Evolutionary conservation across 75 land plant species (phyloP).

Genomic region (Cunninghamia lanceolata): DNA sequence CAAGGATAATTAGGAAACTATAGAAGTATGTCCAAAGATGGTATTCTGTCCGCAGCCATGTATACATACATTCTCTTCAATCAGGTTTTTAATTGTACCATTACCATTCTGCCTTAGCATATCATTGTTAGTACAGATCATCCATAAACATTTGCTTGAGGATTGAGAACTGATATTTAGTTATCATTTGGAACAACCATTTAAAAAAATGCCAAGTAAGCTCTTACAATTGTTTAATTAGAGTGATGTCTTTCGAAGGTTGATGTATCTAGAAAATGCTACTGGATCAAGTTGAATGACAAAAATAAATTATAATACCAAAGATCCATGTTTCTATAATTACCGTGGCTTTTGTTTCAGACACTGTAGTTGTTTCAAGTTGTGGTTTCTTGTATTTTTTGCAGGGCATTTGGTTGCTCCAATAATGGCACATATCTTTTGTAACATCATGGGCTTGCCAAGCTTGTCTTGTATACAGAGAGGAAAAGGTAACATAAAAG

Average conservation of each 20-base stretch:
- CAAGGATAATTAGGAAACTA: neutral
- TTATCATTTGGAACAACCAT: neutral
- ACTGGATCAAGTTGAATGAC: neutral
- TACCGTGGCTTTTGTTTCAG: neutral
- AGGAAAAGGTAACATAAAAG: neutral
- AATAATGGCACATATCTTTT: conserved; percentile 73
- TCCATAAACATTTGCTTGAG: neutral
- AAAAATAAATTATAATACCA: neutral
- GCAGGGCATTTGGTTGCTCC: conserved; percentile 79
- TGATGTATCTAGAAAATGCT: neutral
- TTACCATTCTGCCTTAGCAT: neutral
- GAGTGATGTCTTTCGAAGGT: neutral
- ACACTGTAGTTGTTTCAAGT: neutral
- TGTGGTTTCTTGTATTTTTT: conserved; percentile 1
- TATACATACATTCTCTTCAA: neutral
- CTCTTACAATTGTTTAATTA: neutral
- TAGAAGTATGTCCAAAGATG: neutral
- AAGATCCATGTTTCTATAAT: neutral
- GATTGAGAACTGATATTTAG: neutral
- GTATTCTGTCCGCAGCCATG: neutral
- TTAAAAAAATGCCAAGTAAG: neutral
- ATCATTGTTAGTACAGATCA: neutral
- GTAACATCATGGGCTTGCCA: conserved; percentile 95
- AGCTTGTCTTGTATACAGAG: conserved; percentile 7
- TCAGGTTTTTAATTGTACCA: neutral